Percentiles rank a stretch among this genome's conserved stretches.
Conservation (phyloP, 805 yeast genomes). For the Suhomyces emberorum region DNA sequence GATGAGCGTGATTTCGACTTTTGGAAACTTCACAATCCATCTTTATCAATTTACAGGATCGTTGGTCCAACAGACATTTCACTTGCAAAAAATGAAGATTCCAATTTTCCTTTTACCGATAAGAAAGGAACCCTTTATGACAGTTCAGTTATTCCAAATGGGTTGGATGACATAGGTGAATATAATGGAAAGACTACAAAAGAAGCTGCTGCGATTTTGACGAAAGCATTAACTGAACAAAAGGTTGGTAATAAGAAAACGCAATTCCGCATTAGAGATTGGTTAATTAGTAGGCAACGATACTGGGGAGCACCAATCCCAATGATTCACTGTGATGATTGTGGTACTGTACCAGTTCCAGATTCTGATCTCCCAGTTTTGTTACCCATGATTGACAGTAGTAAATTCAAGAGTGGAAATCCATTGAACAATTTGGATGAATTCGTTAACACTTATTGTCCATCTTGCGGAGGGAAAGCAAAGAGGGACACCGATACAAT, state of each 20-base stretch:
- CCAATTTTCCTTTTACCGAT: slow-evolving; percentile 47
- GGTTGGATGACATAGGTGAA: slow-evolving; percentile 25
- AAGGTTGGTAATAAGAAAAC: slow-evolving; percentile 46
- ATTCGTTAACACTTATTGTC: slow-evolving; percentile 75
- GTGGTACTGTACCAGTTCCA: slow-evolving; percentile 94
- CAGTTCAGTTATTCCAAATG: slow-evolving; percentile 21
- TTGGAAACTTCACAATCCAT: slow-evolving; percentile 65
- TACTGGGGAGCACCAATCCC: slow-evolving; percentile 99
- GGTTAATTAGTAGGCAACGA: slow-evolving; percentile 92
- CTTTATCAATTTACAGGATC: slow-evolving; percentile 37
- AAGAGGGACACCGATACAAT: slow-evolving; percentile 93
- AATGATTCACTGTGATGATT: slow-evolving; percentile 75
- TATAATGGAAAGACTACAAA: slow-evolving; percentile 47
- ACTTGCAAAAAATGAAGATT: slow-evolving; percentile 21
- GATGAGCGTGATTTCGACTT: slow-evolving; percentile 81
- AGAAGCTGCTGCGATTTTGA: slow-evolving; percentile 52
- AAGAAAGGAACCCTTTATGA: slow-evolving; percentile 42
- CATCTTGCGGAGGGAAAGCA: slow-evolving; percentile 71
- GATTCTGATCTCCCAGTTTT: slow-evolving; percentile 79
- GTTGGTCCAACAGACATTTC: slow-evolving; percentile 39
- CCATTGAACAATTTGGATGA: slow-evolving; percentile 58
- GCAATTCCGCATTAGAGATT: slow-evolving; percentile 75
- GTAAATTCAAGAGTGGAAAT: slow-evolving; percentile 60
- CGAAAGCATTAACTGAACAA: slow-evolving; percentile 34
- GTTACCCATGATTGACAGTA: slow-evolving; percentile 61